phyloP scores from a whole-genome alignment of 1,284 basidiomycete species.

The Fomitopsis pinicola region DNA sequence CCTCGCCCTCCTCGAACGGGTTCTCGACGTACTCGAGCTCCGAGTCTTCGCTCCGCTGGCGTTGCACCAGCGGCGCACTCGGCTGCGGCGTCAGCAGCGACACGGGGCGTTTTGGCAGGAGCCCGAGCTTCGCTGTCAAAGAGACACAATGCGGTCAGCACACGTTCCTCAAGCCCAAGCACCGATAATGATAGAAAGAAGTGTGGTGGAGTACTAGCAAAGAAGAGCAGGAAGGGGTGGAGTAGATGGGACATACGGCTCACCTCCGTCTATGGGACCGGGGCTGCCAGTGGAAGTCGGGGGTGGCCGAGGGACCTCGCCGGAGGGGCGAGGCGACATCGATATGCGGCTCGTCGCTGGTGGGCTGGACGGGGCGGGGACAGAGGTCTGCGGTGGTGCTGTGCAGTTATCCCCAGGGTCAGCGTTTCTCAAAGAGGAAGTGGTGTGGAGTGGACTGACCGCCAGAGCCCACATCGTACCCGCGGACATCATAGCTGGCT shows the following conservation, averaged over 20 bases:
- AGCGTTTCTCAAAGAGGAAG: not conserved
- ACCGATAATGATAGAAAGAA: not conserved
- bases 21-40: slow-evolving; percentile 65
- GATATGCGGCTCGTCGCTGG: slow-evolving; percentile 8
- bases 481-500: not conserved
- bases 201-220: not conserved
- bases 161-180: not conserved
- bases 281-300: slow-evolving; percentile 23
- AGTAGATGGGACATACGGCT: slow-evolving; percentile 3
- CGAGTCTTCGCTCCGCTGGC: slow-evolving; percentile 38
- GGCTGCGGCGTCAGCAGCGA: slow-evolving; percentile 47
- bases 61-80: slow-evolving; percentile 20
- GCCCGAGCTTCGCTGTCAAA: slow-evolving; percentile 52
- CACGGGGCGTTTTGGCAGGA: slow-evolving; percentile 71
- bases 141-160: not conserved
- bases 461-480: slow-evolving; percentile 17
- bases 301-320: slow-evolving; percentile 23
- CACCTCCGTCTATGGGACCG: slow-evolving; percentile 27
- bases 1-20: slow-evolving; percentile 52
- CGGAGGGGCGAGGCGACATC: slow-evolving; percentile 16
- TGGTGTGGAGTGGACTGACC: not conserved
- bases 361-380: slow-evolving; percentile 4
- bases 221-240: not conserved
- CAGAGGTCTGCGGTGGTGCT: not conserved
- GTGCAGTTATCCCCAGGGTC: not conserved